Evolutionary conservation across 176 grass and related monocot species (phyloP), one percentile per base, ranked within the genome.

Genomic region (Metroxylon sagu): DNA sequence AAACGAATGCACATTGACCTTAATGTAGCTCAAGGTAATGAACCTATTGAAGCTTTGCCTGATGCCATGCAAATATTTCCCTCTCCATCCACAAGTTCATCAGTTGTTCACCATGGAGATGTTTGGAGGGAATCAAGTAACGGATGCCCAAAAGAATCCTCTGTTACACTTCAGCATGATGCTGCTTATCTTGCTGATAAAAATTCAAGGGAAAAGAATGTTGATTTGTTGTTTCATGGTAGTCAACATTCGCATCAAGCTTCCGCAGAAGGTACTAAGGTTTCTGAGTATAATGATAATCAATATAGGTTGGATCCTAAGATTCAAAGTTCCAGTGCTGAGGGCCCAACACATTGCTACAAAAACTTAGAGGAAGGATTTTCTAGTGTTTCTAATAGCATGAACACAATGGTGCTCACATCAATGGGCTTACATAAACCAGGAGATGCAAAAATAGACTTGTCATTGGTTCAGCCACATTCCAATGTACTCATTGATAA

Each of bases 1-100:
- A 74, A 79, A 63, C 60, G 26, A 70, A 59, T 76, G 53, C 60
- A 74, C 52, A 84, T 95, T 3, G 90, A 95, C 74, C 80, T 95
- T 35, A 95, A 95, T 66, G 60, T 84, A 58, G 67, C 80, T 64
- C 85, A 90, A 81, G 83, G 79, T 48, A 77, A 95, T 64, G 86
- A 86, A 35, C 17, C 29, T 52, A 57, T 62, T 19, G 48, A 56
- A 55, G 18, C 29, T 74, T 53, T 10, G 26, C 49, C 58, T 56
- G 30, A 68, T 72, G 53, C 76, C 25, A 69, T 68, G 14, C 51
- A 65, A 74, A 18, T 48, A 18, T 17, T 48, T 16, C 25, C 50
- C 67, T 74, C 80, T 63, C 26, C 51, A 62, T 77, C 75, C 48
- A 49, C 69, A 35, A 77, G 69, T 66, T 77, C 69, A 4, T 52